Evolutionary conservation across 164 flowering plant species (phyloP), one percentile per base, ranked within the genome.

Genomic region (Brasenia schreberi): DNA sequence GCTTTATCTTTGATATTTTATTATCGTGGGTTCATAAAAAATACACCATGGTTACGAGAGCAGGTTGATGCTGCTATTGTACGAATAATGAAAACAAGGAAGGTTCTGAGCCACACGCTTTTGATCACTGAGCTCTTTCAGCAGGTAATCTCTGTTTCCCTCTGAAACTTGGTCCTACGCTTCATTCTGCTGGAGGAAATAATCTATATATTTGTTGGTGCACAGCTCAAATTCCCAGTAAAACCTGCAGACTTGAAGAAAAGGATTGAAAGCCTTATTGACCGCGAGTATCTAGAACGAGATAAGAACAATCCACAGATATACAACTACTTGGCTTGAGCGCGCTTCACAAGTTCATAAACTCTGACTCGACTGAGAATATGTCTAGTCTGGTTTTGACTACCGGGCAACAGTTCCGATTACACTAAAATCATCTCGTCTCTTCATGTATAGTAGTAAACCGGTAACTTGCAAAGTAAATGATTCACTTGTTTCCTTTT

Each of bases 41-140:
- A 58, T 4, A 18, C 16, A 2, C 5, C 18, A 58, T 58, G 60
- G 60, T 58, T 58, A 18, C 16, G 4, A 12, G 66, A 65, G 64
- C 79, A 95, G 99, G 90, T 95, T 67, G 97, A 95, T 84, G 99
- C 97, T 65, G 99, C 99, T 43, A 95, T 95, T 78, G 97, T 95
- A 67, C 89, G 99, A 66, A 92, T 95, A 77, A 95, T 95, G 99
- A 95, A 95, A 82, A 95, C 99, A 0, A 82, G 99, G 74, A 95
- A 95, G 80, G 89, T 95, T 59, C 86, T 95, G 10, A 95, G 99
- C 75, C 99, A 95, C 78, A 92, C 99, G 0, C 92, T 95, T 16
- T 81, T 95, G 77, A 95, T 95, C 69, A 95, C 99, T 9, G 99
- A 95, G 68, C 94, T 95, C 73, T 95, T 89, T 78, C 99, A 95